Evolutionary conservation across 805 yeast species (phyloP).

Genomic region (Saturnispora gosingensis): DNA sequence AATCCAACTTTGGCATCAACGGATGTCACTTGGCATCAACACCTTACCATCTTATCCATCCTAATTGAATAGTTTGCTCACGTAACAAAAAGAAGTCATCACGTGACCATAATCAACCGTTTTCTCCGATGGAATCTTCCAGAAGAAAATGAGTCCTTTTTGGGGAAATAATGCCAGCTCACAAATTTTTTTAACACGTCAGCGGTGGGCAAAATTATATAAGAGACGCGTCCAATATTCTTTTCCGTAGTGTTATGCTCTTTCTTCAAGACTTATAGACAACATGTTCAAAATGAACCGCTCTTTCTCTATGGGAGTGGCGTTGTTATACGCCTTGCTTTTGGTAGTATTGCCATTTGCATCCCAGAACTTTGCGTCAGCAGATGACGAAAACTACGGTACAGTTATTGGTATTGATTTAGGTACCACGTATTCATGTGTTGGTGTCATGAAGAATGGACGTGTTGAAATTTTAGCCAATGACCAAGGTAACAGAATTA

Average conservation of each 20-base stretch:
- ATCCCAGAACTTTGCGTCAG: slow-evolving; percentile 20
- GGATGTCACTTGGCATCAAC: no score
- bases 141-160: background rate
- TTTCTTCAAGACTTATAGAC: background rate
- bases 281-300: slow-evolving; percentile 21
- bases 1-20: no score
- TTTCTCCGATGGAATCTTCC: background rate
- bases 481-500: slow-evolving; percentile 98
- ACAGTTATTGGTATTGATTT: slow-evolving; percentile 83
- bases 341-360: slow-evolving; percentile 24
- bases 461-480: slow-evolving; percentile 92
- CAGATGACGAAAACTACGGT: slow-evolving; percentile 26
- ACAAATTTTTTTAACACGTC: background rate
- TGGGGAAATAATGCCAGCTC: background rate
- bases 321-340: slow-evolving; percentile 22
- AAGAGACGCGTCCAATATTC: slow-evolving; percentile 1
- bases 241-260: background rate
- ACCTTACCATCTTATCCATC: no score
- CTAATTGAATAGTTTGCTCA: background rate
- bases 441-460: slow-evolving; percentile 51
- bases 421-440: slow-evolving; percentile 98
- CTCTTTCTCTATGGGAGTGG: slow-evolving; percentile 21
- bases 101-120: background rate
- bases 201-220: background rate
- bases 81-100: background rate